phyloP scores from a whole-genome alignment of 1,139 yeast species.

The Pichia terricola region DNA sequence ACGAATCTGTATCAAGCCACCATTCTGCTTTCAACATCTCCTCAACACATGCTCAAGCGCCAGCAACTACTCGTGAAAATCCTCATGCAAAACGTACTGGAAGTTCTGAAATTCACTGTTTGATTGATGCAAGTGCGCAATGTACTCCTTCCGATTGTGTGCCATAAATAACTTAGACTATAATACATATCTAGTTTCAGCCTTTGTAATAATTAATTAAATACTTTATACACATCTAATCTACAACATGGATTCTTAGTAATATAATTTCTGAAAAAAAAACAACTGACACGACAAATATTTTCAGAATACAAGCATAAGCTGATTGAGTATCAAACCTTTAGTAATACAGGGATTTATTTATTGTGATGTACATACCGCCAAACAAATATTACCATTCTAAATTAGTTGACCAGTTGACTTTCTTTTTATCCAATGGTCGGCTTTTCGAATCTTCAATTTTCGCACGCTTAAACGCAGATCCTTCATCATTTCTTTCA shows the following conservation, averaged over 20 bases:
- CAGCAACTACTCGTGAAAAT: background rate
- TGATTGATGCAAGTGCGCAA: slow-evolving; percentile 37
- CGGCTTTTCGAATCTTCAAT: background rate
- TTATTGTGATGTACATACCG: too few species aligned
- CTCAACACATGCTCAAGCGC: slow-evolving; percentile 1
- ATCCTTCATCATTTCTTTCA: background rate
- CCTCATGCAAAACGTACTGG: slow-evolving; percentile 13
- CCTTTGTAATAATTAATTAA: too few species aligned
- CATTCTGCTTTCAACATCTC: slow-evolving; percentile 8
- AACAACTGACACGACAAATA: too few species aligned
- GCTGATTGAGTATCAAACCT: too few species aligned
- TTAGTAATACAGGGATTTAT: too few species aligned
- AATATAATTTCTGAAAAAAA: too few species aligned
- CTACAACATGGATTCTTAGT: too few species aligned
- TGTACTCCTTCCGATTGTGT: slow-evolving; percentile 36
- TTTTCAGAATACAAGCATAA: too few species aligned
- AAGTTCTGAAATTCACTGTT: slow-evolving; percentile 27
- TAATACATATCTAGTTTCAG: too few species aligned
- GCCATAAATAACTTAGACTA: background rate
- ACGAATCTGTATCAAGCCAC: background rate
- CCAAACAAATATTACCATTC: slow-evolving; percentile 33
- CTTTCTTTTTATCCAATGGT: slow-evolving; percentile 19
- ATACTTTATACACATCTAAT: too few species aligned
- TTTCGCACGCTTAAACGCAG: background rate
- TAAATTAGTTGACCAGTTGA: slow-evolving; percentile 44